Base-by-base conservation (phyloP, 2,329 filamentous ascomycete genomes). In the Pseudocercospora musae region DNA sequence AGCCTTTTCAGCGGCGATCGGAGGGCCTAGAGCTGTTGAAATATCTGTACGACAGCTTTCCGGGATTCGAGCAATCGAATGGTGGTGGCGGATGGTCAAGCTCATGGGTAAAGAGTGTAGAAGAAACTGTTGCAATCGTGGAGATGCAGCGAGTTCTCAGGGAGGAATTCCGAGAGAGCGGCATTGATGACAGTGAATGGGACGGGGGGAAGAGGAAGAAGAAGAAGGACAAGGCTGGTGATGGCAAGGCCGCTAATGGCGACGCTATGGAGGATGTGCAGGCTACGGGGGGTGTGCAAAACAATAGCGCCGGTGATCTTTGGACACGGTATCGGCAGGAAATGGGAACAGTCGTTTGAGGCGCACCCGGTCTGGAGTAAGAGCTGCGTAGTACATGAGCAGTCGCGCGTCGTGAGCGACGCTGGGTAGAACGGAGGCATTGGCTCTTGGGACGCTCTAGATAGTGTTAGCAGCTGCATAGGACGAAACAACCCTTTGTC, bases 141-240 rank as follows among this genome's bases (percentile, higher is more conserved):
- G 92, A 96, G 72, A 96, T 96, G 84, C 89, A 89, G 52, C 86
- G 86, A 58, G 82, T 87, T 50, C 86, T 94, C 63, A 90, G 89
- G 9, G 84, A 84, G 65, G 84, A 87, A 73, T 84, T 89, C 62
- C 79, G 87, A 58, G 64, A 77, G 72, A 56, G 59, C 37, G 37
- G 37, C 37, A 40, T 40, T 8, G 37, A 40, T 40, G 37, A n/a
- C 15, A 40, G 37, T 18, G 7, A 40, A 8, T 40, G 37, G 37
- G 33, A 4, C 13, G 13, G 9, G 9, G 13, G 13, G 29, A 31
- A 31, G 29, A 31, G 13, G 29, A 2, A 31, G 29, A 31, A 31
- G 29, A 8, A 4, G 4, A 37, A 37, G 33, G 37, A 4, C n/a
- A 40, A 40, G 37, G 15, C 13, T 57, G 62, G 29, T 48, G 60